These are phyloP conservation scores for Bonia amplexicaulis DNA, from an alignment of 176 grass and related monocot species.

Conservation along the genomic window DNA sequence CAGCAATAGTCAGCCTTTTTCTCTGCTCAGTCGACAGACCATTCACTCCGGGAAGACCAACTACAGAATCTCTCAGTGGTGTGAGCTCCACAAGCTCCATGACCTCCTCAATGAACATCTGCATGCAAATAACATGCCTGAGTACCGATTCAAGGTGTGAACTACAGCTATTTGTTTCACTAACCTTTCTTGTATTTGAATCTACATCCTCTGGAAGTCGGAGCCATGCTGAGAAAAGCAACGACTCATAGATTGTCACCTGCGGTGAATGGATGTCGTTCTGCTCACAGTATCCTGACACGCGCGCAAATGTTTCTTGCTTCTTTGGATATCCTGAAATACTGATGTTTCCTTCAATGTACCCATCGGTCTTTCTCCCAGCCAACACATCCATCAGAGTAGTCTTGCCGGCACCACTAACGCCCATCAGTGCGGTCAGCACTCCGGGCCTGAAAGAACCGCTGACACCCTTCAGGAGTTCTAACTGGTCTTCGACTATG, in stretches of 20 bases:
- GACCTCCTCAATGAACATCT: slow-evolving; percentile 83
- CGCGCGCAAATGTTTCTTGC: slow-evolving; percentile 87
- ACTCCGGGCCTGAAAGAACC: slow-evolving; percentile 95
- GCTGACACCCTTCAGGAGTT: slow-evolving; percentile 75
- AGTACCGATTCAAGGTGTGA: background rate
- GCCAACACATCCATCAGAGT: slow-evolving; percentile 96
- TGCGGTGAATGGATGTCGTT: slow-evolving; percentile 91
- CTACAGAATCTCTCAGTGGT: slow-evolving; percentile 55
- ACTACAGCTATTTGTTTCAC: background rate
- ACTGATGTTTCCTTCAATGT: slow-evolving; percentile 70
- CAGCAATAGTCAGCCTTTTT: slow-evolving; percentile 83
- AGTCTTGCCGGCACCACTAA: slow-evolving; percentile 94
- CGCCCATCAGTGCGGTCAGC: slow-evolving; percentile 85
- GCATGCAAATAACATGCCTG: slow-evolving; percentile 1
- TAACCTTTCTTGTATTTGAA: slow-evolving; percentile 62
- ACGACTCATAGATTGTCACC: slow-evolving; percentile 76
- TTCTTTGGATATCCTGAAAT: slow-evolving; percentile 90
- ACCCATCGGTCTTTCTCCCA: slow-evolving; percentile 90
- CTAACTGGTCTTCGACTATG: slow-evolving; percentile 51
- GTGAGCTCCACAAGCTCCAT: slow-evolving; percentile 91
- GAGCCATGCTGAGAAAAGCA: slow-evolving; percentile 88
- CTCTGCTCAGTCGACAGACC: slow-evolving; percentile 87
- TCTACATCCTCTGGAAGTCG: slow-evolving; percentile 72
- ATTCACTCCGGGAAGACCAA: slow-evolving; percentile 74
- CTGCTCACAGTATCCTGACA: slow-evolving; percentile 92